A percentile compares a stretch with the other conserved stretches of the same genome.
Conservation (phyloP, 1,284 basidiomycete genomes). For the Leccinum cinnamomeum region DNA sequence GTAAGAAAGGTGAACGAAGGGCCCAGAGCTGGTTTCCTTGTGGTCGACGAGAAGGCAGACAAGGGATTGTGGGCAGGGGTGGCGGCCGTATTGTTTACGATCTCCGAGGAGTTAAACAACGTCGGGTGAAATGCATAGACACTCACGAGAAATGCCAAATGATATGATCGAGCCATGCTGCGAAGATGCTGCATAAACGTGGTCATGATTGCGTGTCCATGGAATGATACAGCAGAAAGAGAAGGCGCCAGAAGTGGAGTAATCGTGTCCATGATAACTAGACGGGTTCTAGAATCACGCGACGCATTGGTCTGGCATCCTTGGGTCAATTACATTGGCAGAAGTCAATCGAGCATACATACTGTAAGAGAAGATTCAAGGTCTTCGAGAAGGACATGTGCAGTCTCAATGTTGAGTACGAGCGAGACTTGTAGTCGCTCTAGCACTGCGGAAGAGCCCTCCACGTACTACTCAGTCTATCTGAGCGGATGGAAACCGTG, state of each 20-base stretch:
- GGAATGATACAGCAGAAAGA: conserved; percentile 63
- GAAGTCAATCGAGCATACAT: conserved; percentile 18
- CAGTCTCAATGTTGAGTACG: conserved; percentile 57
- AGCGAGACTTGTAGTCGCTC: conserved; percentile 51
- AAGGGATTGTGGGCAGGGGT: conserved; percentile 37
- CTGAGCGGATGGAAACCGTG: neutral
- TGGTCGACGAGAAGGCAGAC: conserved; percentile 41
- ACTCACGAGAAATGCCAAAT: conserved; percentile 53
- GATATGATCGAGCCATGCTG: conserved; percentile 45
- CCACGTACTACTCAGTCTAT: conserved; percentile 11
- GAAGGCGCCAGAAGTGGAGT: conserved; percentile 65
- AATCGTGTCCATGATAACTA: conserved; percentile 64
- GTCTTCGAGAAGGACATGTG: conserved; percentile 50
- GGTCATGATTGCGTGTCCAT: conserved; percentile 76
- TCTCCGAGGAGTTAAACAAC: conserved; percentile 30
- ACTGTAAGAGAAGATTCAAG: conserved; percentile 37
- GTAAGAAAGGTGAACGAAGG: conserved; percentile 71
- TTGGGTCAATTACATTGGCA: conserved; percentile 2
- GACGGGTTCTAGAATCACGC: conserved; percentile 34
- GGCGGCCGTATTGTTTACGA: conserved; percentile 47
- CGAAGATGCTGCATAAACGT: conserved; percentile 68
- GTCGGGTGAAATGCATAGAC: neutral
- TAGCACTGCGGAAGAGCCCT: conserved; percentile 38
- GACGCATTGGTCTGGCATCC: conserved; percentile 14
- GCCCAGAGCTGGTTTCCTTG: conserved; percentile 68